Base-by-base conservation (phyloP, 2,329 filamentous ascomycete species). In the Microcyclospora pomicola region DNA sequence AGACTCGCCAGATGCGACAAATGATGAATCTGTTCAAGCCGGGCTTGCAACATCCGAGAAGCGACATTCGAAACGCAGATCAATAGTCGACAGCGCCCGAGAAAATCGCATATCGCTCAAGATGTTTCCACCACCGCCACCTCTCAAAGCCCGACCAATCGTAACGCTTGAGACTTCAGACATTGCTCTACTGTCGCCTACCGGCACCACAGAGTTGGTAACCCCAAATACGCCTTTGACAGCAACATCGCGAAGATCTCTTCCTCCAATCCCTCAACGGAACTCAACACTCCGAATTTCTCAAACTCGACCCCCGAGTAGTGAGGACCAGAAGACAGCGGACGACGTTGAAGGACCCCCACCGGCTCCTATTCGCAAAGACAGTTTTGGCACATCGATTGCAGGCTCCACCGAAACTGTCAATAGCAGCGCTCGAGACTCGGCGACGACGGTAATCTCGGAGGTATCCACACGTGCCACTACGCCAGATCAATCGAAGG, bases 391-490 rank as follows among this genome's bases (percentile, higher is more conserved):
- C 30, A 74, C 78, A 6, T 85, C 80, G 2, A 87, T 80, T 54
- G 76, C 77, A 14, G 84, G 80, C 38, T 88, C 82, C 43, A 80
- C 73, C 51, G 83, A 78, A 56, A 87, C 83, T 3, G 87, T 81
- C 49, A 67, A 80, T 36, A 86, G 80, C 64, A 73, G 69, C 49
- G 62, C 69, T 39, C 77, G 82, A 27, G 81, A 85, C 49, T 94
- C 86, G 0, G 83, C 87, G 52, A 73, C 75, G 34, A 93, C 84
- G 58, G 68, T 83, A 24, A 58, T 85, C 2, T 95, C 88, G 1
- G 79, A 81, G 53, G 78, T 77, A 1, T 94, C 87, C 1, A 95
- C 87, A 2, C 70, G 87, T 39, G 87, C 86, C 12, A 93, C 86
- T 1, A 94, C 86, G 1, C 86, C 86, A 1, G 86, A 94, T 48